Base-by-base conservation (phyloP, 2,329 filamentous ascomycete species). In the Orbilia blumenaviensis region DNA sequence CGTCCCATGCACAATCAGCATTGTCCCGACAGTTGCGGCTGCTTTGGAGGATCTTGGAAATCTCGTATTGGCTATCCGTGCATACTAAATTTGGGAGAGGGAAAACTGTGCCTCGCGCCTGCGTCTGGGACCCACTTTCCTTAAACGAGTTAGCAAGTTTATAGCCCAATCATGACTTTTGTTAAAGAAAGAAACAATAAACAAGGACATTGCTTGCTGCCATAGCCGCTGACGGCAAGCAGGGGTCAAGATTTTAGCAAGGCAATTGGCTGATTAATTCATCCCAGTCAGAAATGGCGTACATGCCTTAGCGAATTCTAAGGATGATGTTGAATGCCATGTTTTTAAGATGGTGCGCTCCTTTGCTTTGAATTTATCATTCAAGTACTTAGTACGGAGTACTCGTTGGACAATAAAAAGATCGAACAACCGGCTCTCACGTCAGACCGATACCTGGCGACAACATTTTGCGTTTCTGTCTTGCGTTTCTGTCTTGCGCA, bases 81-180 rank as follows among this genome's bases (percentile, higher is more conserved):
- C n/a, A 23, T 34, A 52, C 50, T 56, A 56, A 56, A 56, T 56
- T 56, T 56, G 50, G 50, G 50, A 7, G 16, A 23, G 29, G 14
- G 12, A 23, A 36, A 38, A 36, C 50, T 56, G 50, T 56, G 50
- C 50, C 50, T 56, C 50, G 50, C 50, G 50, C 50, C 50, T 56
- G 50, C 50, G 50, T 56, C 32, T 56, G 50, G 50, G 32, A 8
- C 50, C 50, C 50, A 56, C 50, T 56, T 56, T 34, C 50, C 50
- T 8, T 38, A 6, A 36, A 21, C 10, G 18, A 4, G 1, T 3
- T 36, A 56, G 50, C 38, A 32, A 29, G n/a, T 21, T 23, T 34
- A 16, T n/a, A 38, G 50, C 50, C 50, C 50, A 56, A 56, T 56
- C 50, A 56, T 16, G 50, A 32, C 29, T 56, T 8, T 38, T 21